Evolutionary conservation across 768 basidiomycete genomes (phyloP), one percentile per base, ranked within the genome.

Genomic region (Pulveroboletus sp.): DNA sequence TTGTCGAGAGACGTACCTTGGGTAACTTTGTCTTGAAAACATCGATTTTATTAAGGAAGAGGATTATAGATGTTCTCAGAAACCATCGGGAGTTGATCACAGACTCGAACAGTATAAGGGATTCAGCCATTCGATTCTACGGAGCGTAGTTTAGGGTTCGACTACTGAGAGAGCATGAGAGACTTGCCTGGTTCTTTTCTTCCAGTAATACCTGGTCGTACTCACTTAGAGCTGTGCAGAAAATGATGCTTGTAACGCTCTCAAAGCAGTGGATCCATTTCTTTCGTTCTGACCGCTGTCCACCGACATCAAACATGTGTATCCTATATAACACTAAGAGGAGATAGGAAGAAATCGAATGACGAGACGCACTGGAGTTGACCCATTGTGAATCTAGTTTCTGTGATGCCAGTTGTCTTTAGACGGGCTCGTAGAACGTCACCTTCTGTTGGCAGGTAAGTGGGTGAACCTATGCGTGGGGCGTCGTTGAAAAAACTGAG

Each of bases 371-470:
- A 82, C 79, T 79, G 78, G 6, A 82, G 64, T 43, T 75, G 79
- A 3, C 85, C 87, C 77, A 89, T 80, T 11, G 73, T 75, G 50
- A 90, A 89, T 61, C 85, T 70, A 6, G 93, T 96, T 70, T 97
- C 93, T 6, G 83, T 84, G 59, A 97, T 94, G 15, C 93, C 93
- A 3, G 88, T 84, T 48, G 84, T 91, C 74, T 94, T 94, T 50
- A 83, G 82, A 56, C 92, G 80, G n/a, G 91, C 90, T 24, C 91
- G 76, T 26, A 97, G 73, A 3, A 95, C 87, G 63, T 97, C 94
- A 7, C 79, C 83, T 61, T 90, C 88, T 17, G 84, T 88, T 0
- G 94, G 94, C 0, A 86, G 72, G 62, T 94, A 98, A n/a, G 80
- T 83, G 0, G 81, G 76, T 1, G 79, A 68, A 2, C 89, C 90